Percentiles rank a stretch among this genome's conserved stretches.
phyloP scores from a whole-genome alignment of 2,329 filamentous ascomycete species.

The Coniochaeta ligniaria region DNA sequence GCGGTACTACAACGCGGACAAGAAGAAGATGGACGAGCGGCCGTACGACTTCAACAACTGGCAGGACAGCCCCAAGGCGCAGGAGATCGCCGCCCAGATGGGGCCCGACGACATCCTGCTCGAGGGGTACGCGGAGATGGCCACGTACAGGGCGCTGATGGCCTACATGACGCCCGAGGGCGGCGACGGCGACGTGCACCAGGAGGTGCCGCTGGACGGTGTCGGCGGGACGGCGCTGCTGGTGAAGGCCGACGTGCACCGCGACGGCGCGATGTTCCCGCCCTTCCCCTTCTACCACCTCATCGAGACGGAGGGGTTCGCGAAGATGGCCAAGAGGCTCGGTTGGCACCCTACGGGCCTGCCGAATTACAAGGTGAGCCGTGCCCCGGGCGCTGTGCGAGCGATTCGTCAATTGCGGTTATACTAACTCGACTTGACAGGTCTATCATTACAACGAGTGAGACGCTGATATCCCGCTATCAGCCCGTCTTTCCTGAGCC shows the following conservation, averaged over 20 bases:
- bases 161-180: conserved; percentile 63
- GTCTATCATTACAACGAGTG: conserved; percentile 89
- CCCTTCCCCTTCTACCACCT: conserved; percentile 94
- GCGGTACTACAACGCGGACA: conserved; percentile 64
- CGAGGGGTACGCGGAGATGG: conserved; percentile 88
- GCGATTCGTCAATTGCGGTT: not conserved
- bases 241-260: conserved; percentile 94
- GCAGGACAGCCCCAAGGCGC: conserved; percentile 79
- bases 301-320: conserved; percentile 96
- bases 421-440: conserved; percentile 32
- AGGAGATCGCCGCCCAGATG: conserved; percentile 71
- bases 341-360: conserved; percentile 83
- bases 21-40: conserved; percentile 64
- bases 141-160: conserved; percentile 89
- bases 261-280: conserved; percentile 98
- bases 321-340: conserved; percentile 88
- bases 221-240: conserved; percentile 89
- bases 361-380: conserved; percentile 87
- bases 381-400: not conserved
- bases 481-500: not conserved
- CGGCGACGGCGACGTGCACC: conserved; percentile 50
- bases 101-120: conserved; percentile 85
- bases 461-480: conserved; percentile 11
- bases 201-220: conserved; percentile 75
- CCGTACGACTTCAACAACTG: conserved; percentile 98